Evolutionary conservation across 140 eudicot genomes (phyloP).

Genomic region (Stevia rebaudiana): DNA sequence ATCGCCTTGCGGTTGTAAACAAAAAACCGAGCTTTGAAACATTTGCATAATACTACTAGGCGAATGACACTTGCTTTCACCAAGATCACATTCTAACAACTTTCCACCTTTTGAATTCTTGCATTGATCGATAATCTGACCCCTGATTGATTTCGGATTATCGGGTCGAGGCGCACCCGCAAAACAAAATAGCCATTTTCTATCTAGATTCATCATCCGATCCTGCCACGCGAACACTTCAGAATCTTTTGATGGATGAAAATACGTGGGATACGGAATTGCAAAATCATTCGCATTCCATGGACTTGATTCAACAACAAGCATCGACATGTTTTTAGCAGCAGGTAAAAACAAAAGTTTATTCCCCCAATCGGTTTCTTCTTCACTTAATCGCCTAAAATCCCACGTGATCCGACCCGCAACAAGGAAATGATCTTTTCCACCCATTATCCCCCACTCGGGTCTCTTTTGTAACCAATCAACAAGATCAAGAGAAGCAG

Average conservation of each 20-base stretch:
- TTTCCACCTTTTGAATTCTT: constrained; percentile 32
- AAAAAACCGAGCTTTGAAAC: constrained; percentile 50
- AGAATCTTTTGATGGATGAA: constrained; percentile 42
- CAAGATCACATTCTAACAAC: constrained; percentile 40
- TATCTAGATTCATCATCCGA: constrained; percentile 33
- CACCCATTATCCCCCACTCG: constrained; percentile 44
- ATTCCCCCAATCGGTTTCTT: constrained; percentile 47
- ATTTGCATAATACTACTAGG: constrained; percentile 46
- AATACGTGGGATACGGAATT: constrained; percentile 52
- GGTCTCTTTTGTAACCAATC: constrained; percentile 43
- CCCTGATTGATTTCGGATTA: constrained; percentile 36
- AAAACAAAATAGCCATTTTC: constrained; percentile 44
- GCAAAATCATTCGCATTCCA: constrained; percentile 48
- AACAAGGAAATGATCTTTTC: constrained; percentile 53
- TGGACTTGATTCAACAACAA: constrained; percentile 42
- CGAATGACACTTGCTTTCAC: constrained; percentile 41
- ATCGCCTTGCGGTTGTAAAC: constrained; percentile 65
- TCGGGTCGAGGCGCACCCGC: constrained; percentile 55
- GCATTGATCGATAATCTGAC: constrained; percentile 45
- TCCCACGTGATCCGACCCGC: constrained; percentile 63
- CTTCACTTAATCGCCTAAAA: constrained; percentile 39
- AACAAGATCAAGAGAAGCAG: constrained; percentile 43
- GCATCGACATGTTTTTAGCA: constrained; percentile 53
- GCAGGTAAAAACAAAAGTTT: constrained; percentile 48
- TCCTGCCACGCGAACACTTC: constrained; percentile 52